Base-by-base conservation (phyloP, 352 stramenopile species). In the Lagenidium giganteum region DNA sequence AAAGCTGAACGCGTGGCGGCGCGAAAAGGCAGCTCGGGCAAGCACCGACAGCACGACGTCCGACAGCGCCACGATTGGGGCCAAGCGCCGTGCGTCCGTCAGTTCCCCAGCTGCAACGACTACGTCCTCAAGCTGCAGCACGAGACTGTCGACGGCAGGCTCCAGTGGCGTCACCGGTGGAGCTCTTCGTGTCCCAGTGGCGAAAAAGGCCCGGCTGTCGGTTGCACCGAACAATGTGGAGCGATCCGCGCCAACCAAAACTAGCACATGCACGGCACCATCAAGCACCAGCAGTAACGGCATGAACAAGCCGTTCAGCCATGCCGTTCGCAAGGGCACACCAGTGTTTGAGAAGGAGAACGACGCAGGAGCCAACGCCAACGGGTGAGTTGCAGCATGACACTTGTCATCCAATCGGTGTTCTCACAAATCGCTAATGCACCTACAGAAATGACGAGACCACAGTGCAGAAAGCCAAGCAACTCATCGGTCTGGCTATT, bases 401-500 rank as follows among this genome's bases (percentile, higher is more conserved):
- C n/a, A n/a, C n/a, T n/a, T n/a, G n/a, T n/a, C n/a, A n/a, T n/a
- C n/a, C n/a, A n/a, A n/a, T n/a, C n/a, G n/a, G n/a, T n/a, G n/a
- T n/a, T n/a, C n/a, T n/a, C n/a, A n/a, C n/a, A n/a, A n/a, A n/a
- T n/a, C n/a, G n/a, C n/a, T n/a, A n/a, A n/a, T n/a, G 16, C 21
- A 9, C 21, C 14, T 2, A 18, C 28, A 61, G 41, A 14, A 47
- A 58, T 16, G 58, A 80, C 12, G 26, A 54, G 17, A 57, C 55
- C 13, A 44, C 62, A 0, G 52, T 68, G 17, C n/a, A 72, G 14
- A 46, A 78, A 3, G 73, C 70, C 2, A 86, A 86, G 42, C 57
- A 70, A n/a, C 61, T 86, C 23, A 71, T 86, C 25, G 41, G 47
- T n/a, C 34, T 76, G 14, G 73, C 70, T 1, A 76, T 86, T 18